A percentile compares a stretch with the other conserved stretches of the same genome.
Evolutionary conservation across 305 asterid genomes (phyloP).

Genomic region (Rubia balearica): DNA sequence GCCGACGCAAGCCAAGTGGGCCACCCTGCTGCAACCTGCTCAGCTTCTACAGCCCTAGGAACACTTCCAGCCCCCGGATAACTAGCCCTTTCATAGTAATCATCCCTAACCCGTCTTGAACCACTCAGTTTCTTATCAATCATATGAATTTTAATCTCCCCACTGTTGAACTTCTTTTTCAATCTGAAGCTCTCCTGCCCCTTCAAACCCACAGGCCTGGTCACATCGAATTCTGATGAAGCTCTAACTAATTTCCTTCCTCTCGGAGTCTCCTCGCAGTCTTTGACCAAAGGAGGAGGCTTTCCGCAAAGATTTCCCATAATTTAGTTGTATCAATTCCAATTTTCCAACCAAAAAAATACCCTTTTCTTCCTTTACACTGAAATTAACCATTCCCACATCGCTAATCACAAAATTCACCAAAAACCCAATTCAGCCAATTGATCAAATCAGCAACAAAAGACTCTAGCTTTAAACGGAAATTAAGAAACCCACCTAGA

Average conservation of each 20-base stretch:
- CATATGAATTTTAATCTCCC: conserved; percentile 45
- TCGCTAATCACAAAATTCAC: conserved; percentile 12
- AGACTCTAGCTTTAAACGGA: conserved; percentile 14
- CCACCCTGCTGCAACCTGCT: conserved; percentile 94
- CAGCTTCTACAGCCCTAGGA: conserved; percentile 72
- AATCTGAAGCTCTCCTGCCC: conserved; percentile 58
- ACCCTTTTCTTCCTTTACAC: conserved; percentile 26
- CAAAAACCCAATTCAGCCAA: conserved; percentile 20
- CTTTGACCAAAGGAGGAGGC: conserved; percentile 51
- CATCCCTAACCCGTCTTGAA: conserved; percentile 81
- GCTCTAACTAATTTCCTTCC: conserved; percentile 54
- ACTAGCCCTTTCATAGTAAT: conserved; percentile 40
- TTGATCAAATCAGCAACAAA: conserved; percentile 19
- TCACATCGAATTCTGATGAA: conserved; percentile 42
- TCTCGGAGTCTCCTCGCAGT: conserved; percentile 47
- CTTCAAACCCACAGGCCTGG: conserved; percentile 43
- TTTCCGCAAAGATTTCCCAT: conserved; percentile 88
- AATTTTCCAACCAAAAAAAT: conserved; percentile 13
- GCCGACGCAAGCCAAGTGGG: conserved; percentile 90
- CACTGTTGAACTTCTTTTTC: conserved; percentile 45
- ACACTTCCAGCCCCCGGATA: conserved; percentile 45
- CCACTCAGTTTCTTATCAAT: conserved; percentile 54
- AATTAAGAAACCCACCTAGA: conserved; percentile 9
- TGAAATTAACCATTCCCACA: conserved; percentile 25
- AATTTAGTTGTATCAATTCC: conserved; percentile 19